These are phyloP conservation scores for Dioszegia hungarica DNA, from an alignment of 768 basidiomycete species.

Conservation along the genomic window DNA sequence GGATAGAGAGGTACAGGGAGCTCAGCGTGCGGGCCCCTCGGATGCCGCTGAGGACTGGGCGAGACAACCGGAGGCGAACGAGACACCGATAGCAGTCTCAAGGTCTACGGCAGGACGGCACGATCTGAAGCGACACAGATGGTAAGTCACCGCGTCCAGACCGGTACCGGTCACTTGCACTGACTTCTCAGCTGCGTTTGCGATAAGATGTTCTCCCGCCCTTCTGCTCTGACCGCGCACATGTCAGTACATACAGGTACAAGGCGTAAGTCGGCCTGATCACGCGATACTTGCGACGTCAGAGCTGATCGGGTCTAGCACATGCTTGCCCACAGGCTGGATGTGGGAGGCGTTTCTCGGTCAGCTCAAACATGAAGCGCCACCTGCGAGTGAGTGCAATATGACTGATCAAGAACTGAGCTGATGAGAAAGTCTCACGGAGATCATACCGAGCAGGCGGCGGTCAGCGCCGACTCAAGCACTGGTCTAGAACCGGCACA, in stretches of 20 bases:
- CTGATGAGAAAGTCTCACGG: constrained; percentile 1
- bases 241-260: constrained; percentile 47
- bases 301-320: too few species aligned
- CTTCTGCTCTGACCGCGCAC: constrained; percentile 41
- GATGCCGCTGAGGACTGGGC: too few species aligned
- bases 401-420: not conserved
- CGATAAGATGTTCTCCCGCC: constrained; percentile 43
- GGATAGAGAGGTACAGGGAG: too few species aligned
- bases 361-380: constrained; percentile 40
- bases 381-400: constrained; percentile 34
- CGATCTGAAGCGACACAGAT: not conserved
- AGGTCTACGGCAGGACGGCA: not conserved
- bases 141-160: not conserved
- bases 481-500: too few species aligned
- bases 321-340: constrained; percentile 19
- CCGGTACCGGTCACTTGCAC: not conserved
- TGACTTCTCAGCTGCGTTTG: constrained; percentile 30
- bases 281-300: too few species aligned
- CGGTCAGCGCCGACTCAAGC: not conserved
- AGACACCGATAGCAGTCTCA: not conserved
- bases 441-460: not conserved
- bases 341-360: constrained; percentile 42
- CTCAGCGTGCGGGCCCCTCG: too few species aligned
- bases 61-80: not conserved
- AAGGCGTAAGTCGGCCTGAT: constrained; percentile 31